These are phyloP conservation scores for Apiotrichum laibachii DNA, from an alignment of 1,284 basidiomycete genomes.

Conservation along the genomic window DNA sequence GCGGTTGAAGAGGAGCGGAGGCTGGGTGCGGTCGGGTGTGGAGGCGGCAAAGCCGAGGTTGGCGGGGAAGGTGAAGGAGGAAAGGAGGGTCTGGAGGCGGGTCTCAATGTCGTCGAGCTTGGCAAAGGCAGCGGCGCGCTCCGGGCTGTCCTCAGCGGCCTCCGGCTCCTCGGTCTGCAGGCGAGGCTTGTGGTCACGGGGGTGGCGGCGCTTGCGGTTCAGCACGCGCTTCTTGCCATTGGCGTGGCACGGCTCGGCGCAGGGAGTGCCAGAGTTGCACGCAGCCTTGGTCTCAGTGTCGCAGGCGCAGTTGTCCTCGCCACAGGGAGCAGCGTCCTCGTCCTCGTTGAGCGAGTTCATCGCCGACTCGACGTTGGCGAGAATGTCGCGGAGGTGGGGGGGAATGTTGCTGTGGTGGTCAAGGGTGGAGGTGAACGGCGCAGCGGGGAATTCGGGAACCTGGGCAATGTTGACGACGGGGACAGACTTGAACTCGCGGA, in stretches of 20 bases:
- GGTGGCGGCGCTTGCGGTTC: conserved; percentile 21
- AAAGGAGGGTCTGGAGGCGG: conserved; percentile 28
- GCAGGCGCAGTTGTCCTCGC: conserved; percentile 8
- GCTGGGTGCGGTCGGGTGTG: conserved; percentile 22
- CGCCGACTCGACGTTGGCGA: conserved; percentile 26
- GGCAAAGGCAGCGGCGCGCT: conserved; percentile 1
- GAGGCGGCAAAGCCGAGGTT: conserved; percentile 36
- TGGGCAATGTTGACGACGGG: neutral
- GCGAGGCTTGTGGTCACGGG: neutral
- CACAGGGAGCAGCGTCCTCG: neutral
- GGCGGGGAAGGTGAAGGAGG: conserved; percentile 40
- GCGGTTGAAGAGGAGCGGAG: conserved; percentile 56
- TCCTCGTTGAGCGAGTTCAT: conserved; percentile 10
- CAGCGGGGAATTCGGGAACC: conserved; percentile 1
- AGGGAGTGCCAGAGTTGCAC: conserved; percentile 5
- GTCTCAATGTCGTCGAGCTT: conserved; percentile 30
- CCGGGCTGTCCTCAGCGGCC: conserved; percentile 50
- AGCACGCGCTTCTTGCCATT: neutral
- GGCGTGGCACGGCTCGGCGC: conserved; percentile 3
- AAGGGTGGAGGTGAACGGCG: conserved; percentile 30
- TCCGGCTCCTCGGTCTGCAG: conserved; percentile 28
- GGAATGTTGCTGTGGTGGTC: conserved; percentile 26
- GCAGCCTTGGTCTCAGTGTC: conserved; percentile 2
- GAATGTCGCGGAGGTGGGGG: conserved; percentile 29
- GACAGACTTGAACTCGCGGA: neutral